Base-by-base conservation (phyloP, 805 yeast species). In the Komagataella kurtzmanii region DNA sequence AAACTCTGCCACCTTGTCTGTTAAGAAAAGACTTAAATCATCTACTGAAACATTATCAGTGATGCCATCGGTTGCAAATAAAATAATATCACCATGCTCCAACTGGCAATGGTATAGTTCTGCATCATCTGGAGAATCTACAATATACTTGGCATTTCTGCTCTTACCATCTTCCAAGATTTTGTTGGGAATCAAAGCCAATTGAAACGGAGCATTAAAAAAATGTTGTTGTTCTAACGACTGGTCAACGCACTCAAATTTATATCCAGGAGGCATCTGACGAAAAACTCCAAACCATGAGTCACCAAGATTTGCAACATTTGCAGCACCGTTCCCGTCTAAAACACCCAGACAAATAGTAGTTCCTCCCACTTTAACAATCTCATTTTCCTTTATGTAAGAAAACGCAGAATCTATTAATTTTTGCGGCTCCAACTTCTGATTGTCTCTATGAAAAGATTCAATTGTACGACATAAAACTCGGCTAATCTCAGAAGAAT, bases 31-130 rank as follows among this genome's bases (percentile, higher is more conserved):
- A 60, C 80, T 88, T 50, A 88, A 81, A 60, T 88, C 96, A 47
- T 79, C 77, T 1, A 83, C 72, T 14, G 78, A 74, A 44, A 91
- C 77, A 63, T 91, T 91, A 65, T 91, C 99, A 24, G 87, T 81
- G 49, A 91, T 84, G 30, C 99, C 99, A 67, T 91, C 99, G 0
- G 97, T 88, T 45, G 95, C 95, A 61, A 91, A 82, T 50, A 93
- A 63, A 3, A 91, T 77, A 17, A 93, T 69, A 64, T 91, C 99
- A 49, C 82, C 80, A 51, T 76, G 76, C 59, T 80, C 62, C 46
- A 91, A 69, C 56, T 85, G 76, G 72, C 85, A 84, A 2, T 67
- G 65, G 59, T 83, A 82, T 51, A 70, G 74, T 56, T 85, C 95
- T 0, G 93, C 85, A 54, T 76, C 79, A 0, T 66, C 61, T 1